Conservation (phyloP, 2,329 filamentous ascomycete genomes). For the Stemphylium lycopersici region DNA sequence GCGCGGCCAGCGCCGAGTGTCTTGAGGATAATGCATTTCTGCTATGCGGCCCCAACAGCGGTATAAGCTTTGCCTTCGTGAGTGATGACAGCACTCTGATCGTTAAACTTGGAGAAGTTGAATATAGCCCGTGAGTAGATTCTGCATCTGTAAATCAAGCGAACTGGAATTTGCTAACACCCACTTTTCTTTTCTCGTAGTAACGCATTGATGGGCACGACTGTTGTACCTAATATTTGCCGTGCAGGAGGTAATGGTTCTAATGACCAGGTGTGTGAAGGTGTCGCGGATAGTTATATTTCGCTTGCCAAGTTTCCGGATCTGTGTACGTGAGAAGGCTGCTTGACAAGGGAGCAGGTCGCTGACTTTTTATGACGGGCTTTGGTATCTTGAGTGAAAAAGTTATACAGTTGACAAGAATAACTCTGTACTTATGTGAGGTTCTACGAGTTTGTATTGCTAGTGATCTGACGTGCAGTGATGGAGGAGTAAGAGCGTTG, state of each 20-base stretch:
- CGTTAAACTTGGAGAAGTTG: conserved; percentile 20
- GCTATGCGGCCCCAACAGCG: conserved; percentile 18
- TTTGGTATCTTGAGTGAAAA: too few relatives aligned
- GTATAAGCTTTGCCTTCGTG: conserved; percentile 21
- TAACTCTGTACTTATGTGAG: too few relatives aligned
- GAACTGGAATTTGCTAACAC: background rate
- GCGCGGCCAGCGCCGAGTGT: conserved; percentile 2
- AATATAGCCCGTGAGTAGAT: conserved; percentile 4
- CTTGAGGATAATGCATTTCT: conserved; percentile 19
- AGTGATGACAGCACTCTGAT: conserved; percentile 19
- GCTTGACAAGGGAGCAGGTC: too few relatives aligned
- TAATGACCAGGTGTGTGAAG: conserved; percentile 73
- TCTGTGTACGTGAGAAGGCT: background rate
- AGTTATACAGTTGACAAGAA: too few relatives aligned
- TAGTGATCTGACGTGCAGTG: too few relatives aligned
- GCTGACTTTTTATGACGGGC: too few relatives aligned
- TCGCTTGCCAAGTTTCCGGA: conserved; percentile 19
- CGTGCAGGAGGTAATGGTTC: conserved; percentile 36
- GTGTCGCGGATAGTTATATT: conserved; percentile 66
- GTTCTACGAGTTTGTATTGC: too few relatives aligned
- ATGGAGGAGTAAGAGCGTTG: too few relatives aligned
- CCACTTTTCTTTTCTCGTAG: background rate
- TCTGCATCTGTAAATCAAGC: background rate
- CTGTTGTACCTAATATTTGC: conserved; percentile 21
- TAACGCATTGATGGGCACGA: conserved; percentile 18